A percentile compares a stretch with the other conserved stretches of the same genome.
Conservation (phyloP, 2,329 filamentous ascomycete species). For the Fusarium stilboides region DNA sequence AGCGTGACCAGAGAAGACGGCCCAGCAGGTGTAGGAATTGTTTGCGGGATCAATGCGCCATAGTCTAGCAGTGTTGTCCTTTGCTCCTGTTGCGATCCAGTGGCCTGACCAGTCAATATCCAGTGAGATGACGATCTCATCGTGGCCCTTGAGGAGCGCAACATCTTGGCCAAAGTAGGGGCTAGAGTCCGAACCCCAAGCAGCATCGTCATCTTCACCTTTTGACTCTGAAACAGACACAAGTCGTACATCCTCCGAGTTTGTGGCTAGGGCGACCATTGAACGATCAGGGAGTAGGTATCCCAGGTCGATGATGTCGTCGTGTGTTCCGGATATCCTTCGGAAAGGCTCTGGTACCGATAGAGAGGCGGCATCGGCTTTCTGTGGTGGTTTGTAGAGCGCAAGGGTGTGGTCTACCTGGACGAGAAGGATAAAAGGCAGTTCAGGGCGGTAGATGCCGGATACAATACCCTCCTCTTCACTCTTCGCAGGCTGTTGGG, state of each 20-base stretch:
- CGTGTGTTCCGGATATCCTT: slow-evolving; percentile 94
- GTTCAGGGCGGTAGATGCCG: slow-evolving; percentile 74
- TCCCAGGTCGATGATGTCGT: slow-evolving; percentile 95
- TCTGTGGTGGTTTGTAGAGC: slow-evolving; percentile 72
- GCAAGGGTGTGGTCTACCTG: slow-evolving; percentile 92
- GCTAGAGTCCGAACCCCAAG: slow-evolving; percentile 49
- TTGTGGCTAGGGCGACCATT: slow-evolving; percentile 90
- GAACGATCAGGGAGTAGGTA: slow-evolving; percentile 87
- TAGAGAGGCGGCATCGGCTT: slow-evolving; percentile 54
- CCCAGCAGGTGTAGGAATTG: slow-evolving; percentile 83
- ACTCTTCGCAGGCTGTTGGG: slow-evolving; percentile 74
- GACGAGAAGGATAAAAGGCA: slow-evolving; percentile 83
- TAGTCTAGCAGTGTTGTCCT: slow-evolving; percentile 93
- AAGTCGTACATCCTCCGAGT: slow-evolving; percentile 92
- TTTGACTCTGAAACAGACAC: slow-evolving; percentile 75
- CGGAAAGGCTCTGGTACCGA: slow-evolving; percentile 70
- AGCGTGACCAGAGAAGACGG: slow-evolving; percentile 90
- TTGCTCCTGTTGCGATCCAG: slow-evolving; percentile 96
- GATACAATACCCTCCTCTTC: slow-evolving; percentile 80
- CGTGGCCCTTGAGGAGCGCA: slow-evolving; percentile 87
- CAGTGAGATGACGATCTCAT: slow-evolving; percentile 95
- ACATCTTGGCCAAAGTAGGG: slow-evolving; percentile 92
- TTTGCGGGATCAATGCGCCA: slow-evolving; percentile 88
- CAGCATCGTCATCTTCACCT: slow-evolving; percentile 36
- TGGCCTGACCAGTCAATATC: slow-evolving; percentile 97